These are phyloP conservation scores for Dendrobium chrysotoxum DNA, from an alignment of 106 monocot species.

Conservation along the genomic window DNA sequence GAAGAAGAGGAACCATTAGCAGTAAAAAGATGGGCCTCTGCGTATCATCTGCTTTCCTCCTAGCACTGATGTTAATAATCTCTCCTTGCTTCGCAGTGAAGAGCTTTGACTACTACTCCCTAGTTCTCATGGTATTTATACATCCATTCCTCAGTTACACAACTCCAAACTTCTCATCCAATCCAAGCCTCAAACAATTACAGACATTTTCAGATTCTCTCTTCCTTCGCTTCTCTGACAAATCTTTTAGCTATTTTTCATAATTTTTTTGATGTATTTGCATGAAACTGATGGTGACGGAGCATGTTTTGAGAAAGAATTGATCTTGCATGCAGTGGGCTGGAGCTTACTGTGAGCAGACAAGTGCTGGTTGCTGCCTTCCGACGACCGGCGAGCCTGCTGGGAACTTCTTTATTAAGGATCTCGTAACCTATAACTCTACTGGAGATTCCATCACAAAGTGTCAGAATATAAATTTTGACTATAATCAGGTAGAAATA, in stretches of 20 bases:
- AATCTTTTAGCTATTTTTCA: no score
- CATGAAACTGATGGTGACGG: neutral
- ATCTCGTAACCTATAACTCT: slow-evolving; percentile 1
- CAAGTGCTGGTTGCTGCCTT: slow-evolving; percentile 12
- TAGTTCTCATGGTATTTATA: slow-evolving; percentile 6
- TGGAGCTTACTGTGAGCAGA: slow-evolving; percentile 25
- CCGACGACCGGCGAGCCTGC: slow-evolving; percentile 18
- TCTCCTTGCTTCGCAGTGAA: neutral
- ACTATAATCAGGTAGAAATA: neutral
- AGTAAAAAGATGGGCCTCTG: neutral
- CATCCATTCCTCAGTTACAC: neutral
- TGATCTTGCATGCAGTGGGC: slow-evolving; percentile 20
- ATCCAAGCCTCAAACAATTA: no score
- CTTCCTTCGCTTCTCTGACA: no score
- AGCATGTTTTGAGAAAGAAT: neutral
- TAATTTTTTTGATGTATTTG: no score
- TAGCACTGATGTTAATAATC: neutral
- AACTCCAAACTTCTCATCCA: neutral
- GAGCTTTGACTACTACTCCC: slow-evolving; percentile 1
- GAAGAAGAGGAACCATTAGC: no score
- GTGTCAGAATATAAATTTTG: slow-evolving; percentile 10
- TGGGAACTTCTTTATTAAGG: slow-evolving; percentile 14
- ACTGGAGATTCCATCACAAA: slow-evolving; percentile 1
- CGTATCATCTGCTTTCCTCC: neutral
- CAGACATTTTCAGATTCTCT: no score